Evolutionary conservation across 1,284 basidiomycete species (phyloP).

Genomic region (Polyporus tsugae): DNA sequence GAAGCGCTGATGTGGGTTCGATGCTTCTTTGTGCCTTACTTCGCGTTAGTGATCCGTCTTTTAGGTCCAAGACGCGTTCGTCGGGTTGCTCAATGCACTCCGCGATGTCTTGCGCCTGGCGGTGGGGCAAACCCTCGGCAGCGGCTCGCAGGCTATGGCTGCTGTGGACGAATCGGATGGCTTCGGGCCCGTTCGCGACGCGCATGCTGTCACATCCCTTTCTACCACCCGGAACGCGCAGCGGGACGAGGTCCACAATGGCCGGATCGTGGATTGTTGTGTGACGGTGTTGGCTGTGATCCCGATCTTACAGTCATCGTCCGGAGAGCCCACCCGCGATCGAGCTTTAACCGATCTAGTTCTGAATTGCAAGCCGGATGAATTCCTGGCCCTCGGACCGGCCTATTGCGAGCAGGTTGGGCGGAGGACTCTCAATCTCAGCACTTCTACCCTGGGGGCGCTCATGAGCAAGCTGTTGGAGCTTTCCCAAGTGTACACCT

Average conservation of each 20-base stretch:
- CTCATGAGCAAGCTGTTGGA: conserved; percentile 64
- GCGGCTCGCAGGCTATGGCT: conserved; percentile 11
- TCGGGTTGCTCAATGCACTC: conserved; percentile 47
- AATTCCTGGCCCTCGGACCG: conserved; percentile 65
- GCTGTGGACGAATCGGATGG: conserved; percentile 61
- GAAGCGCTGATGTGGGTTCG: conserved; percentile 64
- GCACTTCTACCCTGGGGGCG: conserved; percentile 54
- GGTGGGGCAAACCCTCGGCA: conserved; percentile 29
- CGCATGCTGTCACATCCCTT: conserved; percentile 38
- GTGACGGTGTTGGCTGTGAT: conserved; percentile 62
- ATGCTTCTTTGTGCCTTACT: conserved; percentile 2
- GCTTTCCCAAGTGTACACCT: conserved; percentile 66
- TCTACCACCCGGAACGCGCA: conserved; percentile 38
- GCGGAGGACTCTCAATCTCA: conserved; percentile 63
- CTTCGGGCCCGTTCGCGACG: conserved; percentile 66
- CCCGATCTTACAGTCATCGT: conserved; percentile 66
- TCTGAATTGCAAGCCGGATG: conserved; percentile 56
- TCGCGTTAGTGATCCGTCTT: conserved; percentile 4
- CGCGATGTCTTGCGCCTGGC: conserved; percentile 48
- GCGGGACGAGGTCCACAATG: conserved; percentile 39
- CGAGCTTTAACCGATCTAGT: conserved; percentile 69
- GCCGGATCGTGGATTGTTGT: conserved; percentile 54
- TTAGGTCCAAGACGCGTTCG: conserved; percentile 67
- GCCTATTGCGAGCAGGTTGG: conserved; percentile 65
- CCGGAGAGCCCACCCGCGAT: conserved; percentile 68